These are phyloP conservation scores for Krasilnikovozyma curviuscula DNA, from an alignment of 768 basidiomycete genomes.

Conservation along the genomic window DNA sequence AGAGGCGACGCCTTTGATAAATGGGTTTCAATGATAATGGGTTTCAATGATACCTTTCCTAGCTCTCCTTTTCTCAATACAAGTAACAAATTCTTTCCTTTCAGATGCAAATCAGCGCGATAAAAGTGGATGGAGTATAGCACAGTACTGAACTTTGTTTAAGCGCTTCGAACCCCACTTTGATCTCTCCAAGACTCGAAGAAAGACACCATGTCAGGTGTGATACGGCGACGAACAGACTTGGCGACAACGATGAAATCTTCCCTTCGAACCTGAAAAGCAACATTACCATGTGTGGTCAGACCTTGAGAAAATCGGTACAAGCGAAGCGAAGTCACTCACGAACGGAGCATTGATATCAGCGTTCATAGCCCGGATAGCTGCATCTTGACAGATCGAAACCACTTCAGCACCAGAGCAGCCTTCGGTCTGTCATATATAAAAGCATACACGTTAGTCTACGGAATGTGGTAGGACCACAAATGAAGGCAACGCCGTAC, in stretches of 20 bases:
- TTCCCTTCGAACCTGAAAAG: constrained; percentile 44
- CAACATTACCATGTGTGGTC: not conserved
- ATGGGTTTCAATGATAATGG: too few relatives aligned
- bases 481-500: constrained; percentile 29
- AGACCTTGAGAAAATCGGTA: not conserved
- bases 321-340: constrained; percentile 20
- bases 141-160: too few relatives aligned
- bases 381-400: constrained; percentile 88
- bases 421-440: constrained; percentile 58
- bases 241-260: constrained; percentile 59
- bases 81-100: too few relatives aligned
- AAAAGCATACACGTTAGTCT: not conserved
- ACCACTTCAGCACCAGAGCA: constrained; percentile 92
- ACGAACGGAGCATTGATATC: constrained; percentile 62
- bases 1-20: too few relatives aligned
- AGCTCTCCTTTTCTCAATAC: too few relatives aligned
- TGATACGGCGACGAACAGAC: constrained; percentile 61
- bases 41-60: too few relatives aligned
- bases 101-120: too few relatives aligned
- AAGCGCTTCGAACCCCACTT: constrained; percentile 14
- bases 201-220: constrained; percentile 49
- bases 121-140: too few relatives aligned
- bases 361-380: constrained; percentile 71
- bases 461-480: not conserved
- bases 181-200: constrained; percentile 51